Evolutionary conservation across 805 yeast genomes (phyloP), one percentile per base, ranked within the genome.

Genomic region (Hyphopichia homilentoma): DNA sequence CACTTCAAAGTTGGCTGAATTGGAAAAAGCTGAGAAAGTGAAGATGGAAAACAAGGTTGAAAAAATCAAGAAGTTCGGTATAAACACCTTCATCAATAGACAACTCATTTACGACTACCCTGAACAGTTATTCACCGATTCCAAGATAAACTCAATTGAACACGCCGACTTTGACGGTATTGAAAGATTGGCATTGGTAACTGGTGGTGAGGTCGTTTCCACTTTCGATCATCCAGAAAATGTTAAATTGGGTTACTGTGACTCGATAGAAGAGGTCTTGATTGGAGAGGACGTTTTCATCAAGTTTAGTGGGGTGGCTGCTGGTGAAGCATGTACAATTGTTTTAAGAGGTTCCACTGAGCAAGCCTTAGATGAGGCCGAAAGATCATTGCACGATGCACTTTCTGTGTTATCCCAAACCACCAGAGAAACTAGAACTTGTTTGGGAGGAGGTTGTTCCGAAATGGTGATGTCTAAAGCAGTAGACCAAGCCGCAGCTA

Each of bases 161-260:
- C 98, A 93, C 56, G 97, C 98, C 11, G 98, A 93, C 61, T 93
- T 93, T 50, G 97, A 86, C 52, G 99, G 97, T 52, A 86, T 93
- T 34, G 98, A 93, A 68, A 80, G 97, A 57, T 75, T 93, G 45
- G 96, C 98, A 2, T 70, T 90, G 25, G 98, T 88, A 20, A 89
- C 97, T 8, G 98, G 98, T 32, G 98, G 96, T 54, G 97, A 93
- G 69, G 97, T 93, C 33, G 96, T 81, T 2, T 88, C 97, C 6
- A 90, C 97, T 2, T 93, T 93, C 57, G 99, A 93, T 55, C 73
- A 81, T 45, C 96, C 97, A 16, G 94, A 84, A 34, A 74, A 75
- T 35, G 95, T 85, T 36, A 82, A 77, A 56, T 65, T 89, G 32
- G 98, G 98, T 28, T 74, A 79, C 55, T 90, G 97, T 71, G 93